phyloP scores from a whole-genome alignment of 164 flowering plant genomes.

The Brasenia schreberi region DNA sequence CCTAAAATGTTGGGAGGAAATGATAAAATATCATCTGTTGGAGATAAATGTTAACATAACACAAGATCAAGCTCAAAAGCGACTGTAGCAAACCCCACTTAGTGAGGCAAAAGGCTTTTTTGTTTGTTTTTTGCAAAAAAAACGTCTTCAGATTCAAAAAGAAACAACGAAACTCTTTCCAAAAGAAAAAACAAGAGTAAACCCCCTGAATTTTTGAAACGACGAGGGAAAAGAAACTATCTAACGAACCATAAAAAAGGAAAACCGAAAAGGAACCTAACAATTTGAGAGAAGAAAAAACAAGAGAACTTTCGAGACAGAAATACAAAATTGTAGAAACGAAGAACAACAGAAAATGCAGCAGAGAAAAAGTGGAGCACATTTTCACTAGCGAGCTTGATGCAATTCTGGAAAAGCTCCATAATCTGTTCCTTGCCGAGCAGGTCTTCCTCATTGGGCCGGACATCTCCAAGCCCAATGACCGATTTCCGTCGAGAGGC shows the following conservation, averaged over 20 bases:
- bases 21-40: no score
- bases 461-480: constrained; percentile 8
- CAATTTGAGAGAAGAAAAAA: not conserved
- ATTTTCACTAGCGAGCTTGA: constrained; percentile 94
- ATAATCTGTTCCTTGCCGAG: constrained; percentile 58
- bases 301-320: not conserved
- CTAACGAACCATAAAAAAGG: no score
- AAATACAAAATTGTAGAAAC: not conserved
- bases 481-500: constrained; percentile 54
- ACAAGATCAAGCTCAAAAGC: no score
- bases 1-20: no score
- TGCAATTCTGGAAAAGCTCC: constrained; percentile 80
- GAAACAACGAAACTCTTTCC: no score
- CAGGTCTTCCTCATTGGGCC: constrained; percentile 14
- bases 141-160: no score
- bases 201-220: no score
- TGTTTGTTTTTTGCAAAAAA: no score
- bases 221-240: not conserved
- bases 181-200: no score
- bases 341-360: not conserved
- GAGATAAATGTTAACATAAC: no score
- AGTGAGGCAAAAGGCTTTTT: no score
- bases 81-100: no score
- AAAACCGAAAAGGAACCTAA: not conserved
- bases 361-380: constrained; percentile 17